Evolutionary conservation across 1,139 yeast species (phyloP), one percentile per base, ranked within the genome.

Genomic region (Debaryomyces subglobosus): DNA sequence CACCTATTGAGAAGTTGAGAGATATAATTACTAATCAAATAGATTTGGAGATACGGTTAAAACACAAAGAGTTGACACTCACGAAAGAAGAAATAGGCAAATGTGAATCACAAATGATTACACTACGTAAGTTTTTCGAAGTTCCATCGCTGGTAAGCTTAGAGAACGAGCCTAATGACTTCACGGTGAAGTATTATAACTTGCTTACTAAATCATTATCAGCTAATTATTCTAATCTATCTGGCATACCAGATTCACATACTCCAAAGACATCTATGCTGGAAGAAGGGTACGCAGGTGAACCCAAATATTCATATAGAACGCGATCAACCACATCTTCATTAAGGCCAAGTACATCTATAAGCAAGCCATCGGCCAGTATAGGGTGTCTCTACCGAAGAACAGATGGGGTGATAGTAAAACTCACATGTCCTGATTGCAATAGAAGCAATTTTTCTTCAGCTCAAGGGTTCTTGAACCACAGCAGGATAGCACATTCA

Each of bases 401-500:
- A 50, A 79, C 86, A 4, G 95, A 88, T 63, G 92, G 94, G 1
- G 74, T 86, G 0, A 68, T 86, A 24, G 91, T 87, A 6, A 74
- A 84, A 46, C 72, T 88, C 23, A 82, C 83, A 6, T 88, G 96
- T 62, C 83, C 85, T 0, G 80, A 77, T 47, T 88, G 96, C 64
- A 78, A 74, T 13, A 69, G 94, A 48, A 78, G 83, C 45, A 87
- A 86, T 53, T 88, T 88, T 61, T 83, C 89, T 6, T 82, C 89
- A 12, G 89, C 91, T 0, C 95, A 88, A 62, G 95, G 95, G 21
- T 86, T 88, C 53, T 74, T 87, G 37, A 88, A 86, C 61, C 96
- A 88, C 62, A 80, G 87, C 53, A 70, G 95, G 53, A 78, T 86
- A 24, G 88, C 92, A 3, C 96, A 88, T 62, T 71, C 82, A n/a